These are phyloP conservation scores for Scedosporium minutisporum DNA, from an alignment of 2,329 filamentous ascomycete genomes.

Conservation along the genomic window DNA sequence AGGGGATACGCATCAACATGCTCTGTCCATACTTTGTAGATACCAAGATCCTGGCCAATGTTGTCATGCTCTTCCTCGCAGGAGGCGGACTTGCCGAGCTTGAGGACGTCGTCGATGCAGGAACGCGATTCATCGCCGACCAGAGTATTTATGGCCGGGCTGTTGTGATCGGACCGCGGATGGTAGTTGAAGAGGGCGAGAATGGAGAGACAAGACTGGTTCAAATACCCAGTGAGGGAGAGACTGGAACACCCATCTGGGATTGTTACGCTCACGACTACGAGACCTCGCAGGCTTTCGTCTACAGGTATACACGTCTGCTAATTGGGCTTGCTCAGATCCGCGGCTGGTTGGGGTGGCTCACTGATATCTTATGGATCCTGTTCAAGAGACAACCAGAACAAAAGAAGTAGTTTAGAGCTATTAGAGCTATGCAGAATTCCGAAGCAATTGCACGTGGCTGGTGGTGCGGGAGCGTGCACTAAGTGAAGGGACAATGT, in stretches of 20 bases:
- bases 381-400: not conserved
- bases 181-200: conserved; percentile 27
- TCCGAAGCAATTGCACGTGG: too few species aligned
- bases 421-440: too few species aligned
- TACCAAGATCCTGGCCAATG: conserved; percentile 33
- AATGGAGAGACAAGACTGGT: conserved; percentile 16
- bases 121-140: conserved; percentile 51
- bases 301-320: conserved; percentile 40
- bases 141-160: conserved; percentile 45
- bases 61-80: conserved; percentile 31
- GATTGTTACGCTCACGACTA: conserved; percentile 53
- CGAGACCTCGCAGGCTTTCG: conserved; percentile 45
- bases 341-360: not conserved
- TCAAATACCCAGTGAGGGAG: not conserved
- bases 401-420: not conserved
- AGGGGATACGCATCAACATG: conserved; percentile 53
- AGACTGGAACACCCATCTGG: conserved; percentile 38
- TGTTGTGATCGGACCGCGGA: conserved; percentile 47
- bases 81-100: conserved; percentile 36
- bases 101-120: conserved; percentile 55
- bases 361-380: not conserved
- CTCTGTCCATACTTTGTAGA: conserved; percentile 58
- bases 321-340: conserved; percentile 38
- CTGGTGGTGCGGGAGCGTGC: too few species aligned
- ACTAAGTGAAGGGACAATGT: too few species aligned